These are phyloP conservation scores for Sporothrix pseudoabietina DNA, from an alignment of 2,329 filamentous ascomycete genomes.

Conservation along the genomic window DNA sequence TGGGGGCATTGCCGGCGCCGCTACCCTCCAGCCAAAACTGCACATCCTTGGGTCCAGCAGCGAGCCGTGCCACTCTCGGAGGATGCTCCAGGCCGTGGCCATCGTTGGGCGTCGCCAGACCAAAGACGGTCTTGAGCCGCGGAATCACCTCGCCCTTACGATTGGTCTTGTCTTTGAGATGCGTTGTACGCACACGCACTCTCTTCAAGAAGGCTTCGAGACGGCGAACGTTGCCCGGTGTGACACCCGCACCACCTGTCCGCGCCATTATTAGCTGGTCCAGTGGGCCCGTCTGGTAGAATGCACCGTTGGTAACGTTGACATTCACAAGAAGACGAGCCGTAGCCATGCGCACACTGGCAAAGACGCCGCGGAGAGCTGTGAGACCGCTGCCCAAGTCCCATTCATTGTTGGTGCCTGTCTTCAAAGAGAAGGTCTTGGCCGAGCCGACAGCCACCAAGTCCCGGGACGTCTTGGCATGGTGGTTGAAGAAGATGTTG, in stretches of 20 bases:
- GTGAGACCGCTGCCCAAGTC: conserved; percentile 39
- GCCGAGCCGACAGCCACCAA: conserved; percentile 40
- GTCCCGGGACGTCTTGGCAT: conserved; percentile 37
- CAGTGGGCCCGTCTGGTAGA: conserved; percentile 40
- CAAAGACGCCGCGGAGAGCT: conserved; percentile 43
- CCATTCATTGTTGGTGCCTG: background rate
- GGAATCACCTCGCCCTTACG: conserved; percentile 41
- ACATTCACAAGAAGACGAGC: conserved; percentile 44
- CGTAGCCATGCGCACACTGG: conserved; percentile 42
- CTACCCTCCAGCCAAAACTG: conserved; percentile 53
- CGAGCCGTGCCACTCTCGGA: conserved; percentile 39
- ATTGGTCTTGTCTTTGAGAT: conserved; percentile 43
- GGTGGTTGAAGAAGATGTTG: conserved; percentile 63
- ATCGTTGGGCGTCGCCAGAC: conserved; percentile 44
- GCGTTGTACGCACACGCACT: conserved; percentile 45
- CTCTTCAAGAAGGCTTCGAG: conserved; percentile 45
- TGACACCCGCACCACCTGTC: background rate
- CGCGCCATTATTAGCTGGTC: conserved; percentile 31
- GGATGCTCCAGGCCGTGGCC: conserved; percentile 39
- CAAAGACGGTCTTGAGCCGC: conserved; percentile 45
- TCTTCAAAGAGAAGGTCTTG: conserved; percentile 38
- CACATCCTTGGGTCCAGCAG: conserved; percentile 55
- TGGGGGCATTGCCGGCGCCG: conserved; percentile 11
- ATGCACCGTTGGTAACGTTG: conserved; percentile 43
- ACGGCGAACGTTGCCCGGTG: conserved; percentile 25